Evolutionary conservation across 1,139 yeast genomes (phyloP).

Genomic region (Debaryomyces fabryi): DNA sequence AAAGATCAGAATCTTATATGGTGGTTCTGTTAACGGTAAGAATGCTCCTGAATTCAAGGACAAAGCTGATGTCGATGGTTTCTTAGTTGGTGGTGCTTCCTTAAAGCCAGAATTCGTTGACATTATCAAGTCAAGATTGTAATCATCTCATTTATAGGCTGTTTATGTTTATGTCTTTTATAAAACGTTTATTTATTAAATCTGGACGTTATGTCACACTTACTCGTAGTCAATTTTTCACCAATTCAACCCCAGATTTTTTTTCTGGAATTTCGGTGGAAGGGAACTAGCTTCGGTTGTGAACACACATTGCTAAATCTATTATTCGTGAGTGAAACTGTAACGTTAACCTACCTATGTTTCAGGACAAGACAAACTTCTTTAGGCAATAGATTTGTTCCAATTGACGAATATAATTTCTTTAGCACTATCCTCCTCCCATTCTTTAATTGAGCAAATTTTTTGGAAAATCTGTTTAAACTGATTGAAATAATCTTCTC

Average conservation of each 20-base stretch:
- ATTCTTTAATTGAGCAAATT: constrained; percentile 16
- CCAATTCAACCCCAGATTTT: constrained; percentile 4
- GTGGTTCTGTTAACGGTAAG: constrained; percentile 98
- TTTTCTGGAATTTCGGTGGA: background rate
- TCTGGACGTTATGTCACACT: background rate
- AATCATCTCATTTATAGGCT: constrained; percentile 23
- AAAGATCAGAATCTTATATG: constrained; percentile 87
- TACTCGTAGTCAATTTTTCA: background rate
- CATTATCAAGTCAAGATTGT: constrained; percentile 89
- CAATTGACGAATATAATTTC: constrained; percentile 5
- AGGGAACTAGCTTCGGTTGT: background rate
- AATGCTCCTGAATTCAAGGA: constrained; percentile 90
- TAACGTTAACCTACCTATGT: background rate
- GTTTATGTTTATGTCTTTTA: background rate
- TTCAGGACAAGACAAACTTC: background rate
- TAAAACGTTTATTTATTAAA: background rate
- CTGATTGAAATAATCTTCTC: constrained; percentile 21
- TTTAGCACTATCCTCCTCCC: constrained; percentile 14
- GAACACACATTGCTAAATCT: background rate
- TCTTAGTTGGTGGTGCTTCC: constrained; percentile 99
- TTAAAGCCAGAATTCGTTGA: constrained; percentile 97
- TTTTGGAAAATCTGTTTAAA: constrained; percentile 22
- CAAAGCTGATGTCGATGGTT: constrained; percentile 94
- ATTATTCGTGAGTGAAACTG: background rate
- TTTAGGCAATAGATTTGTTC: constrained; percentile 4